Base-by-base conservation (phyloP, 2,329 filamentous ascomycete species). In the Epichloe elymi region DNA sequence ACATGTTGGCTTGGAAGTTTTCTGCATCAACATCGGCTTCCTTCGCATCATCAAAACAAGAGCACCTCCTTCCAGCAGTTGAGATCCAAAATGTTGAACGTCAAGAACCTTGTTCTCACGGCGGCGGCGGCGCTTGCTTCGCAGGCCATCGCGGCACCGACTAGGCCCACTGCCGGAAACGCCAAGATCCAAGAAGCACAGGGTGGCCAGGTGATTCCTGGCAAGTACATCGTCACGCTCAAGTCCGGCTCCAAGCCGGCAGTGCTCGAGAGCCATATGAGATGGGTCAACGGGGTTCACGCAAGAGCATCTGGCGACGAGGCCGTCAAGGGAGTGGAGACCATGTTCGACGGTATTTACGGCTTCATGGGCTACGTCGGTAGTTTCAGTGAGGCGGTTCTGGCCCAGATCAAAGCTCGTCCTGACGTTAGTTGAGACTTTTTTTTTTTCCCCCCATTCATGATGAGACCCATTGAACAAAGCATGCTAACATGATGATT, bases 201-300 rank as follows among this genome's bases (percentile, higher is more conserved):
- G 37, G 23, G 44, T n/a, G 52, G 56, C 39, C 44, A 57, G 35
- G 51, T 67, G 49, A 56, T 70, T 44, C 59, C 67, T 46, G 65
- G 64, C 57, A 72, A 71, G 50, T 84, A 80, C 66, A 81, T 83
- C 57, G 73, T 83, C 38, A 78, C 82, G 46, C 80, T 82, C 65
- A 78, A 82, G 64, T 67, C 67, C 55, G 72, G 70, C 49, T 68
- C 70, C 56, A 65, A 64, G 47, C 61, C 69, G 17, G 66, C 67
- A 3, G 68, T 66, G 36, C 68, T 82, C 56, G 63, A 69, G 39
- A 65, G 66, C 44, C 74, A 80, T 60, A 61, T 78, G 56, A 60
- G 62, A 44, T 73, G 69, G 57, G 69, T 80, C 56, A 70, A 69
- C n/a, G 67, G 73, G 40, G 64, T 82, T 45, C 70, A 74, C 59